Conservation (phyloP, 257 asterid genomes). For the Ophiorrhiza pumila region DNA sequence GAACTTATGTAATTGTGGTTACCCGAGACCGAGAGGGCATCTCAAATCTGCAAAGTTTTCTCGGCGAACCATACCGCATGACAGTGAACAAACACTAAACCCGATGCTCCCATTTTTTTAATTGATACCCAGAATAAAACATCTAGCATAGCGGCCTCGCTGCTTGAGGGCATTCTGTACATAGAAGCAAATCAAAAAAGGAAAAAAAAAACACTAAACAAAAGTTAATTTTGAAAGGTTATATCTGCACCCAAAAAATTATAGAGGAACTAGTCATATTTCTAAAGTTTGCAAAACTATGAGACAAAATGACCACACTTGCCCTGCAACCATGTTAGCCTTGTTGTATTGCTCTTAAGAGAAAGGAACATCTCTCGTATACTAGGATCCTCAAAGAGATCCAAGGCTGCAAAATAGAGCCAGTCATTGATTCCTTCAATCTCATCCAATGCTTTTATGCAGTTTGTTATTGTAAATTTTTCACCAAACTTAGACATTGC, state of each 20-base stretch:
- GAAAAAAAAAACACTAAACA: neutral
- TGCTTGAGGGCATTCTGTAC: neutral
- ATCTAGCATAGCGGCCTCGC: neutral
- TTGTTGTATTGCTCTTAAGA: conserved; percentile 39
- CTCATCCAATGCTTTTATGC: conserved; percentile 79
- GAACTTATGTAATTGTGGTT: neutral
- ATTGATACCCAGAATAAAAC: too few relatives aligned
- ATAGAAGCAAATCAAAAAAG: neutral
- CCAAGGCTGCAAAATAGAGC: conserved; percentile 71
- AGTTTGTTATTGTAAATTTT: conserved; percentile 56
- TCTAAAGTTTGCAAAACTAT: conserved; percentile 21
- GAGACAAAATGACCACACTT: conserved; percentile 42
- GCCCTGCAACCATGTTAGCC: conserved; percentile 75
- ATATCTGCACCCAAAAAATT: neutral
- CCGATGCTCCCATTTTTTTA: neutral
- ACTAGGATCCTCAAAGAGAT: conserved; percentile 66
- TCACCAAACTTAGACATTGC: conserved; percentile 35
- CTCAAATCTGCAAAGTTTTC: neutral
- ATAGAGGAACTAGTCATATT: neutral
- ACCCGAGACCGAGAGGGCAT: neutral
- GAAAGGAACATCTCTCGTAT: conserved; percentile 71
- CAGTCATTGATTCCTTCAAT: conserved; percentile 62
- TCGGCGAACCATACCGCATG: neutral
- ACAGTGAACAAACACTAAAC: too few relatives aligned
- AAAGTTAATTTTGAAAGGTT: neutral